These are phyloP conservation scores for Penicillium argentinense DNA, from an alignment of 495 filamentous ascomycete genomes.

Conservation along the genomic window DNA sequence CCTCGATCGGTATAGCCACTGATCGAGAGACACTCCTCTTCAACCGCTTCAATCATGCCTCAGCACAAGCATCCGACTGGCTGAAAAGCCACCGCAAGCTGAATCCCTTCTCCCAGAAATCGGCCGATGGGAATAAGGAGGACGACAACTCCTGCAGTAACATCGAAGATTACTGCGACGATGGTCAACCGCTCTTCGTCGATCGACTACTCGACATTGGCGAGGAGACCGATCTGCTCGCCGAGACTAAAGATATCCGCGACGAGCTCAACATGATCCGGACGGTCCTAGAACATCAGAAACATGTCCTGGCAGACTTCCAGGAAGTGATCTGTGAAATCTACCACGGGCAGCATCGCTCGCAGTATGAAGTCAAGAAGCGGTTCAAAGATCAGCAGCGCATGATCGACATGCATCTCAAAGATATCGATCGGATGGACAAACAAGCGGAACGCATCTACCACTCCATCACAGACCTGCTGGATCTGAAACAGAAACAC, in stretches of 20 bases:
- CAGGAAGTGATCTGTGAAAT: constrained; percentile 55
- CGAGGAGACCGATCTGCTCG: constrained; percentile 62
- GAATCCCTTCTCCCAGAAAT: constrained; percentile 34
- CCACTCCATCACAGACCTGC: constrained; percentile 60
- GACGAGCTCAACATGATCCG: constrained; percentile 73
- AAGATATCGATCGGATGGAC: constrained; percentile 69
- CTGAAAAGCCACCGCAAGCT: constrained; percentile 58
- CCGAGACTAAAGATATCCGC: constrained; percentile 70
- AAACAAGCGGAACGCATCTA: constrained; percentile 66
- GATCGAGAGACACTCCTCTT: constrained; percentile 65
- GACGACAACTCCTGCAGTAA: constrained; percentile 7
- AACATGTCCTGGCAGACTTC: constrained; percentile 53
- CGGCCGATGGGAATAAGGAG: constrained; percentile 1
- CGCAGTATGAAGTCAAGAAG: constrained; percentile 54
- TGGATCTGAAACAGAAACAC: constrained; percentile 64
- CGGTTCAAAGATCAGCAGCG: constrained; percentile 61
- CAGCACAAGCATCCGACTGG: constrained; percentile 60
- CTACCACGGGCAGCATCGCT: constrained; percentile 42
- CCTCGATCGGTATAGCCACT: constrained; percentile 62
- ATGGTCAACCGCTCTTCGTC: constrained; percentile 52
- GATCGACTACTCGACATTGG: constrained; percentile 69
- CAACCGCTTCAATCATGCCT: constrained; percentile 61
- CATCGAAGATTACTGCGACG: constrained; percentile 23
- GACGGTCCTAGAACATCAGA: constrained; percentile 61
- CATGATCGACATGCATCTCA: constrained; percentile 58